Evolutionary conservation across 2,329 filamentous ascomycete species (phyloP), one percentile per base, ranked within the genome.

Genomic region (Pseudogymnoascus sp.): DNA sequence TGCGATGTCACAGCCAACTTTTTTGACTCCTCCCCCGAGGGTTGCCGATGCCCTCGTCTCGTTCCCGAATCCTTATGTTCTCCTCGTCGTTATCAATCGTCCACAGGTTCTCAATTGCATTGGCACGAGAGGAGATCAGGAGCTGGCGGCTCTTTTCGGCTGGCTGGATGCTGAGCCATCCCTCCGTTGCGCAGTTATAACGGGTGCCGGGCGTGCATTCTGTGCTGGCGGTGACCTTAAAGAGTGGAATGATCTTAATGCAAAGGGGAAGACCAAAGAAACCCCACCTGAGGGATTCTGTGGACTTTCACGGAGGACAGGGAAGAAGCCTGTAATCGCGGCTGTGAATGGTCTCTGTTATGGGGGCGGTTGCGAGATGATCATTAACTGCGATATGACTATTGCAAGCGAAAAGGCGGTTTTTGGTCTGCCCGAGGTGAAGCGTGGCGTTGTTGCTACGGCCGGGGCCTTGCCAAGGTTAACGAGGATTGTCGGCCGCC

Each of bases 301-400:
- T 23, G 88, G 82, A 0, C 74, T 92, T 33, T 85, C 83, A 61
- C 85, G 89, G 66, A 80, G 89, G 26, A 72, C 75, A 4, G 88
- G 88, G 58, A 85, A 84, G 74, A 93, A 93, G 70, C 90, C 90
- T 5, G 80, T 93, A 62, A 81, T 93, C 29, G 88, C 86, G 1
- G 90, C 89, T 0, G 87, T 92, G 19, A 90, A 92, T 70, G 90
- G 90, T 6, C 77, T 88, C 16, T 89, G 87, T 63, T 80, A 90
- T 52, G 90, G 90, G 37, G 90, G 89, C 61, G 90, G 89, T 1
- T 86, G 89, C 74, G 90, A 93, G 77, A 90, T 92, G 76, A 80
- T 84, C 11, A 77, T 88, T 59, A 91, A 91, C 74, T 83, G 82
- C 66, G 90, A 94, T 76, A 76, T 93, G 63, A 81, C 91, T 2